Evolutionary conservation across 306 rosid species (phyloP).

Genomic region (Pyrus pyrifolia): DNA sequence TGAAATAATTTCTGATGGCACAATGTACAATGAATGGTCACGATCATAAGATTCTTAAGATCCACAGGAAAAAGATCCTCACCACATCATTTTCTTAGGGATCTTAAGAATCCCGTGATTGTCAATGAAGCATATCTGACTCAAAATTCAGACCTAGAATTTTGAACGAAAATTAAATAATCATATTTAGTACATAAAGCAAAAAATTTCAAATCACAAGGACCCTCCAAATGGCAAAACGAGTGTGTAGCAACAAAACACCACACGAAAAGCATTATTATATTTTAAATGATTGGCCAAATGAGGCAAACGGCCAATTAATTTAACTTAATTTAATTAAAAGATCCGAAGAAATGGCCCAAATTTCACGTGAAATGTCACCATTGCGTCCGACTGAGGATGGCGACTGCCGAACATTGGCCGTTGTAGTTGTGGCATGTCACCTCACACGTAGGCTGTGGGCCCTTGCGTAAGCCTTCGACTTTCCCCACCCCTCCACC

Average conservation of each 20-base stretch:
- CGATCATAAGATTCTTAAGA: fast-evolving
- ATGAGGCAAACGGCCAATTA: neutral
- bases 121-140: neutral
- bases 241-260: neutral
- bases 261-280: neutral
- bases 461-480: neutral
- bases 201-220: neutral
- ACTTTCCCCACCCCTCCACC: slow-evolving; percentile 7
- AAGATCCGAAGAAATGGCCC: slow-evolving; percentile 8
- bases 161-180: neutral
- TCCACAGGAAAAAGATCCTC: no score
- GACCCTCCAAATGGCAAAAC: neutral
- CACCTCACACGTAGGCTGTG: slow-evolving; percentile 54
- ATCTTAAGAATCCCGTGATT: no score
- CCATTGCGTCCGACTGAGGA: slow-evolving; percentile 10
- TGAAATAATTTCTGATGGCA: fast-evolving
- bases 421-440: slow-evolving; percentile 13
- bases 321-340: neutral
- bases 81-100: no score
- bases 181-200: neutral
- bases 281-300: neutral
- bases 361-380: slow-evolving; percentile 42
- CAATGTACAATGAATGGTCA: no score
- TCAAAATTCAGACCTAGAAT: neutral
- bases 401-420: slow-evolving; percentile 33